These are phyloP conservation scores for Epichloe coenophiala DNA, from an alignment of 2,329 filamentous ascomycete genomes.

Conservation along the genomic window DNA sequence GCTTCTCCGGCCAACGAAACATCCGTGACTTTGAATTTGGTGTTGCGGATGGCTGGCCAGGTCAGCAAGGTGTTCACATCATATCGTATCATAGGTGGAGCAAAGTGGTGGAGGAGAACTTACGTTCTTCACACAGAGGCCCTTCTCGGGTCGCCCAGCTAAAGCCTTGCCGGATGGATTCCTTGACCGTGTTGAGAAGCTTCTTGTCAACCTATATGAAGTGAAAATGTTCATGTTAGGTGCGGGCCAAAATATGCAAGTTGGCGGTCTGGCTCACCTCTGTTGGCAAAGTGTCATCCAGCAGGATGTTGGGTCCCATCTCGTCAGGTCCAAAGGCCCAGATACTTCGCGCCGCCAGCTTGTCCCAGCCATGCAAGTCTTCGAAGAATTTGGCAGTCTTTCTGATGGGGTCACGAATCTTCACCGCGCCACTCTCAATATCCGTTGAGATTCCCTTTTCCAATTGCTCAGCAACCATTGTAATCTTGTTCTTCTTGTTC, in stretches of 20 bases:
- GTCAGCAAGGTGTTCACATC: conserved; percentile 2
- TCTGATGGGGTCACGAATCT: conserved; percentile 81
- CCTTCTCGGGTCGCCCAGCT: conserved; percentile 94
- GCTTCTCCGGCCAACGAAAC: conserved; percentile 75
- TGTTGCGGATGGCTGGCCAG: conserved; percentile 73
- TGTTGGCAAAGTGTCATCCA: conserved; percentile 88
- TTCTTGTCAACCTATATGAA: conserved; percentile 68
- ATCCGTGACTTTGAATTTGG: conserved; percentile 93
- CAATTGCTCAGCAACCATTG: conserved; percentile 92
- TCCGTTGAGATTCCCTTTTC: conserved; percentile 91
- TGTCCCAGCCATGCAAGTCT: conserved; percentile 92
- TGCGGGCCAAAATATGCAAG: background rate
- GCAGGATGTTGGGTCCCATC: conserved; percentile 83
- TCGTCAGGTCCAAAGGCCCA: conserved; percentile 98
- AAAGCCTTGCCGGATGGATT: conserved; percentile 91
- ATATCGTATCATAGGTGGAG: background rate
- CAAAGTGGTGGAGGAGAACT: conserved; percentile 25
- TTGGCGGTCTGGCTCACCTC: conserved; percentile 39
- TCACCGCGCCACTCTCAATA: conserved; percentile 82
- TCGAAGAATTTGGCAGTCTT: conserved; percentile 96
- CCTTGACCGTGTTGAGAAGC: conserved; percentile 70
- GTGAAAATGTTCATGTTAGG: background rate
- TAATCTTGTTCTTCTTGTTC: conserved; percentile 99
- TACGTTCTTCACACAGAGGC: conserved; percentile 92
- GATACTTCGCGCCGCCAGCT: conserved; percentile 84